Conservation (phyloP, 2,329 filamentous ascomycete species). For the Pseudogymnoascus sp. region DNA sequence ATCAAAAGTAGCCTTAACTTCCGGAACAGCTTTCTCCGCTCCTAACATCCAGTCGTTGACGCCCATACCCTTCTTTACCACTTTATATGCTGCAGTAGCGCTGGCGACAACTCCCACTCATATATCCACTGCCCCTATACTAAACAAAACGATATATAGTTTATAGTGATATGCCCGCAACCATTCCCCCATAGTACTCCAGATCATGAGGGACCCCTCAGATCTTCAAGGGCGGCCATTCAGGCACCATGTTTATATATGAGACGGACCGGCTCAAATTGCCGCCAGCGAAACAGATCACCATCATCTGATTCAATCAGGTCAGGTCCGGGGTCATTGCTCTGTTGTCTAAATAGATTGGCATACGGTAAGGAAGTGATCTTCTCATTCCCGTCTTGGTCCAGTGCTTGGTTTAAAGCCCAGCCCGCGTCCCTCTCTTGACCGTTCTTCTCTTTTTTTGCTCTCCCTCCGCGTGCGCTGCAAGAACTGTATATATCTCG, state of each 20-base stretch:
- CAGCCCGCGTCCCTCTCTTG: not conserved
- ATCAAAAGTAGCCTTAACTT: not conserved
- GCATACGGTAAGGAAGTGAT: not conserved
- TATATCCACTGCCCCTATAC: not conserved
- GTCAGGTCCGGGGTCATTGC: not conserved
- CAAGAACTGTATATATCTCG: not conserved
- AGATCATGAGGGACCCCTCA: not conserved
- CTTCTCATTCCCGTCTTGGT: not conserved
- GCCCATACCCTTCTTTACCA: not conserved
- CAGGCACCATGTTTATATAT: conserved; percentile 1
- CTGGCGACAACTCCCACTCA: not conserved
- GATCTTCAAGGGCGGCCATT: not conserved
- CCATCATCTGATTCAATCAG: not conserved
- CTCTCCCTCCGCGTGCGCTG: not conserved
- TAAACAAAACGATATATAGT: not conserved
- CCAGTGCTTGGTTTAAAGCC: not conserved
- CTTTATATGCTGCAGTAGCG: not conserved
- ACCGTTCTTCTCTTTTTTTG: not conserved
- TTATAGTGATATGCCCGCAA: not conserved
- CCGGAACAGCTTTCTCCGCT: not conserved
- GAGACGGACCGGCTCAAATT: not conserved
- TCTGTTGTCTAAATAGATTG: not conserved
- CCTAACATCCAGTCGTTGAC: not conserved
- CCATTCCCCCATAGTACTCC: not conserved
- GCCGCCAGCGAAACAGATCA: not conserved